Base-by-base conservation (phyloP, 2,329 filamentous ascomycete species). In the Aspergillus pseudoviridinutans region DNA sequence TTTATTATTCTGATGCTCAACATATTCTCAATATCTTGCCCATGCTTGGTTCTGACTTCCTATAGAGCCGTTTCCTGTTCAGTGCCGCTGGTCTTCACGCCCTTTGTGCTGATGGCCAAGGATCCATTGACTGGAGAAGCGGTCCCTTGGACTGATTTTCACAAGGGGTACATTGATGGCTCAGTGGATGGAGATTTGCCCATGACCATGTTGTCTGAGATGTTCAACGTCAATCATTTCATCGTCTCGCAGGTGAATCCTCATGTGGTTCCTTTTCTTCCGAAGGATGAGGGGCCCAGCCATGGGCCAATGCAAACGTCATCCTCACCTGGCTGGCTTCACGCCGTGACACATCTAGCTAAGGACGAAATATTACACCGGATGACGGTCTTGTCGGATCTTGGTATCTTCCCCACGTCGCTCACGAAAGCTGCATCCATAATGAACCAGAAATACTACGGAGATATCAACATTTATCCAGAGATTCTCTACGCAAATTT, bases 151-250 rank as follows among this genome's bases (percentile, higher is more conserved):
- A 92, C 94, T 65, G 89, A 91, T 14, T 88, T 88, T 3, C 88
- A 90, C 28, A 89, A 92, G 69, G 85, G 86, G 62, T 97, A 91
- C 84, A 96, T 97, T 53, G 93, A 97, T 71, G 93, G 93, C 1
- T 97, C 92, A 0, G 91, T 97, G 24, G 92, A 97, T 70, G 94
- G 94, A 58, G 93, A 97, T 72, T 79, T 97, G 2, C 93, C 93
- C 1, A 96, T 96, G 86, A 91, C 88, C 22, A 85, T 91, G 1
- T 80, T 97, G 17, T 87, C 92, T 0, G 92, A 96, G 69, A 92
- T 97, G 89, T 96, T 97, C 79, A 96, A 97, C 68, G 92, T 97
- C 71, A 97, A 97, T 68, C 93, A 97, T 71, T 97, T 97, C 70
- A 97, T 97, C 64, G 93, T 97, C 20, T 96, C 92, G 0, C 93